Base-by-base conservation (phyloP, 495 filamentous ascomycete genomes). In the Penicilliopsis zonata region DNA sequence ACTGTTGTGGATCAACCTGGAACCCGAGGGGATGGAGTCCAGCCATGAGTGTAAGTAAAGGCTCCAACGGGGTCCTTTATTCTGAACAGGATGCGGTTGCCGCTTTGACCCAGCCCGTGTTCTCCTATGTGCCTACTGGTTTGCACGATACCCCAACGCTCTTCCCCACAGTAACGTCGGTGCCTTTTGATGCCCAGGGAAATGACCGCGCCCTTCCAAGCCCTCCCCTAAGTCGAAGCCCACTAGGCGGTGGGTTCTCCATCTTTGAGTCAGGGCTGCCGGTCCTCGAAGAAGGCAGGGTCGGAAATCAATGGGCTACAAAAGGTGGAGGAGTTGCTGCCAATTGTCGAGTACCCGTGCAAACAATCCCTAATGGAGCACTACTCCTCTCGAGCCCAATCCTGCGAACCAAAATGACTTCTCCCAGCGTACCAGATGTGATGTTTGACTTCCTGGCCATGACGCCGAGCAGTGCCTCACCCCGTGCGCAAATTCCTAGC, bases 131-230 rank as follows among this genome's bases (percentile, higher is more conserved):
- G 41, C 17, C 57, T 13, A 34, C 54, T 2, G 46, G 43, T 30
- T 36, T 49, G 18, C 33, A 24, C 9, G 55, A 56, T 9, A 31
- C 40, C 4, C 21, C 52, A 6, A 40, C 42, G 16, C 27, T 39
- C 4, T 27, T 41, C 13, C 37, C 50, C 5, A 36, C 43, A 6
- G 40, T 54, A 31, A 34, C 27, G 26, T 39, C 49, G 5, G 32
- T 53, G 7, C 40, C 50, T 1, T 28, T 45, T 8, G 47, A 59
- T 2, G 23, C 20, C 5, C 38, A 50, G 23, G 49, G 44, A 2
- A 25, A 40, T 28, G 53, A 57, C 33, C 50, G 64, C 18, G 64
- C 43, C 9, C 44, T 65, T 10, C 64, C 62, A 9, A 59, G 43
- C 18, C 57, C 59, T 30, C 50, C 48, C 4, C n/a, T n/a, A n/a